Base-by-base conservation (phyloP, 306 rosid genomes). In the Begonia masoniana region DNA sequence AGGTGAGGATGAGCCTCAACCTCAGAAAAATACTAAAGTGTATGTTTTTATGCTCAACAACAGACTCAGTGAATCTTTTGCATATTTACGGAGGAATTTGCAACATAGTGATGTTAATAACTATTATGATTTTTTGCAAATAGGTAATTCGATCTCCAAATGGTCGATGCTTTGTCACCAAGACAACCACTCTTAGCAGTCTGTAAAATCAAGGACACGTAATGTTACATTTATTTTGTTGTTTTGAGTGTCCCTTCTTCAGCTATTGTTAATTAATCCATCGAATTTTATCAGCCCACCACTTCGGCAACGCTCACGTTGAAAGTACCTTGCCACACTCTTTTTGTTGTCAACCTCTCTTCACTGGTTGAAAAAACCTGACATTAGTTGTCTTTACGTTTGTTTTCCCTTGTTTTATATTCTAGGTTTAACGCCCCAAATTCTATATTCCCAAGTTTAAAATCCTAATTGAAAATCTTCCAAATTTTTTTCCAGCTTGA, bases 301-400 rank as follows among this genome's bases (percentile, higher is more conserved):
- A 83, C 96, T 26, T 88, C 93, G 1, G 66, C 47, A 36, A 63
- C 99, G 7, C 84, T 0, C 65, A 64, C 1, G 78, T 47, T 10
- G 65, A 61, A 3, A 52, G 56, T 2, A 5, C 42, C 5, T 62
- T 82, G 0, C n/a, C 86, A 86, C 76, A 75, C 99, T 3, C 59
- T 92, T 14, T 92, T 86, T 60, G 71, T 63, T 51, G 99, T 95
- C 41, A 92, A 92, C 59, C 47, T 92, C 49, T 52, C 92, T 92
- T 2, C 49, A 67, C 19, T 35, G n/a, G 68, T 83, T 15, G 67
- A 75, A 10, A 62, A n/a, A 12, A 12, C n/a, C 63, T 6, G 99
- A 92, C 64, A 65, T 92, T n/a, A n/a, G 99, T 92, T 79, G n/a
- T 0, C 1, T 12, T 43, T 2, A 15, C 12, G n/a, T 42, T 4